These are phyloP conservation scores for Apiospora sp. DNA, from an alignment of 2,329 filamentous ascomycete genomes.

Conservation along the genomic window DNA sequence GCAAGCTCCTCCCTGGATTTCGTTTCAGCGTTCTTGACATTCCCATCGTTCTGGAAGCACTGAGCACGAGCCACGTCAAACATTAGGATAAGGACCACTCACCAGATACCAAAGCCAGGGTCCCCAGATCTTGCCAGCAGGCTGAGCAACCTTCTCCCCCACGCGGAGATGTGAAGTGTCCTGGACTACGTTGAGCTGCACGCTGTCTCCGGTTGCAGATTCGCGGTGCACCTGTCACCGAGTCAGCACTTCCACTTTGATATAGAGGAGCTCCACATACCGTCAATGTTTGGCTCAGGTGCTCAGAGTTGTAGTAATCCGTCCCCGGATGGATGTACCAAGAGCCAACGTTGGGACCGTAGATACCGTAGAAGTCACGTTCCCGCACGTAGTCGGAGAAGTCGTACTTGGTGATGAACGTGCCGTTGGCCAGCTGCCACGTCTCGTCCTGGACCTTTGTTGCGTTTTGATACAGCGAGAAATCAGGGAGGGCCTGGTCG, in stretches of 20 bases:
- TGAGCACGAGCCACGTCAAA: neutral
- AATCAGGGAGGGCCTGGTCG: slow-evolving; percentile 52
- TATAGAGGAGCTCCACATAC: slow-evolving; percentile 27
- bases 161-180: slow-evolving; percentile 55
- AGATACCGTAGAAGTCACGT: slow-evolving; percentile 56
- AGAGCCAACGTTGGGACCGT: slow-evolving; percentile 56
- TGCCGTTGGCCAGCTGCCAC: slow-evolving; percentile 55
- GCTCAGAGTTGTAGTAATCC: slow-evolving; percentile 60
- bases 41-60: slow-evolving; percentile 50
- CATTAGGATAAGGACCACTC: neutral
- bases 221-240: slow-evolving; percentile 53
- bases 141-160: slow-evolving; percentile 43
- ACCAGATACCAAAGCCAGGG: slow-evolving; percentile 53
- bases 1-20: slow-evolving; percentile 49
- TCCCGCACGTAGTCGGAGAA: slow-evolving; percentile 45
- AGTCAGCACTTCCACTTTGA: neutral
- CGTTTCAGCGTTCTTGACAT: slow-evolving; percentile 48
- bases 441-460: slow-evolving; percentile 63
- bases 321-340: slow-evolving; percentile 60
- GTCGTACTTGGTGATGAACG: slow-evolving; percentile 61
- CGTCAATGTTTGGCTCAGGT: slow-evolving; percentile 60
- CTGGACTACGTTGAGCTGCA: slow-evolving; percentile 62
- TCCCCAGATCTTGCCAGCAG: slow-evolving; percentile 51
- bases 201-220: slow-evolving; percentile 56
- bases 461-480: slow-evolving; percentile 50